These are phyloP conservation scores for Amylostereum chailletii DNA, from an alignment of 1,284 basidiomycete species.

Conservation along the genomic window DNA sequence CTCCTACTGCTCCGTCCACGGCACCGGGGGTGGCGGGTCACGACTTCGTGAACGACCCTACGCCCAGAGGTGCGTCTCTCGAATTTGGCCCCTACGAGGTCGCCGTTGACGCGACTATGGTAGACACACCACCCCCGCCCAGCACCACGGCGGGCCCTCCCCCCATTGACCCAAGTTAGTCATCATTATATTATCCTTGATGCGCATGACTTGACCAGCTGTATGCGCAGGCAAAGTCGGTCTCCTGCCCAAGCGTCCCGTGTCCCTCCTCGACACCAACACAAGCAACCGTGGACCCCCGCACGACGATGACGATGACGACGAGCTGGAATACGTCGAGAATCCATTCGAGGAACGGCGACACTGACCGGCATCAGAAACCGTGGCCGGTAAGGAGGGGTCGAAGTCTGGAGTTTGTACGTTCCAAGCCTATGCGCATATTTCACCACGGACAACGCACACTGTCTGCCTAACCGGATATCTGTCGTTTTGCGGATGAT, in stretches of 20 bases:
- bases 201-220: neutral
- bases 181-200: neutral
- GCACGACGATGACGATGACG: conserved; percentile 26
- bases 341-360: conserved; percentile 52
- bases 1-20: neutral
- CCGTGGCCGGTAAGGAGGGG: neutral
- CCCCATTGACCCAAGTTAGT: conserved; percentile 16
- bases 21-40: neutral
- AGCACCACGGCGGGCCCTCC: conserved; percentile 12
- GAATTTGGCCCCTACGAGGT: neutral
- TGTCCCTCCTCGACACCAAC: conserved; percentile 44
- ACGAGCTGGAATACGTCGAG: conserved; percentile 56
- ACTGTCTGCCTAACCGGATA: too few species aligned
- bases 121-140: conserved; percentile 6
- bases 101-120: neutral
- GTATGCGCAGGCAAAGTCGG: conserved; percentile 45
- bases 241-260: conserved; percentile 66
- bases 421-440: too few species aligned
- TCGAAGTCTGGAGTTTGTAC: too few species aligned
- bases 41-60: neutral
- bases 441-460: too few species aligned
- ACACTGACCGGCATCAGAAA: neutral
- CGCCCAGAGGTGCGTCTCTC: neutral
- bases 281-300: conserved; percentile 21
- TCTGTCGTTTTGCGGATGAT: too few species aligned